These are phyloP conservation scores for Penicillium maclennaniae DNA, from an alignment of 495 filamentous ascomycete species.

Conservation along the genomic window DNA sequence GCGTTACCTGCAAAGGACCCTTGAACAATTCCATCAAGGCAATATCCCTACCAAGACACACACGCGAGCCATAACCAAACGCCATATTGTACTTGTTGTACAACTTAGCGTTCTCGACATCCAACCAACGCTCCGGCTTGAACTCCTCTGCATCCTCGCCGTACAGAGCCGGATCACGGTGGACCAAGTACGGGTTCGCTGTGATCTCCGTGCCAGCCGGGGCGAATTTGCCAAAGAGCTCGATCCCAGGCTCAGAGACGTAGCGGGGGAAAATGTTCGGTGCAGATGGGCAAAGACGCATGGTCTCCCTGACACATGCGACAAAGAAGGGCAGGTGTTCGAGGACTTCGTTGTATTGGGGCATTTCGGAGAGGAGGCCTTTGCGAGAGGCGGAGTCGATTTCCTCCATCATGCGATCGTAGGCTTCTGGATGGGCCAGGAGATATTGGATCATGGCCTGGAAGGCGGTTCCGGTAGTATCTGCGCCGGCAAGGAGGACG, in stretches of 20 bases:
- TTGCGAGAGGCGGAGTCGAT: slow-evolving; percentile 48
- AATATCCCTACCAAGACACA: slow-evolving; percentile 53
- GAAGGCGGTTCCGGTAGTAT: slow-evolving; percentile 59
- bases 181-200: slow-evolving; percentile 51
- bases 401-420: slow-evolving; percentile 53
- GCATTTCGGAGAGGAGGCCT: slow-evolving; percentile 32
- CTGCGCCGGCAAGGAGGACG: slow-evolving; percentile 59
- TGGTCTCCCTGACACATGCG: slow-evolving; percentile 49
- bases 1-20: slow-evolving; percentile 45
- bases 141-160: slow-evolving; percentile 43
- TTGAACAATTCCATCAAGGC: slow-evolving; percentile 57
- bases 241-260: slow-evolving; percentile 49
- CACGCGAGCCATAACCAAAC: slow-evolving; percentile 52
- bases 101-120: slow-evolving; percentile 37
- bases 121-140: slow-evolving; percentile 41
- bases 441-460: slow-evolving; percentile 52
- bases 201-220: slow-evolving; percentile 58
- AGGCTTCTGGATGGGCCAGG: slow-evolving; percentile 41
- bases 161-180: slow-evolving; percentile 48
- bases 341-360: slow-evolving; percentile 42
- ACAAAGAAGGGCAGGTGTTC: slow-evolving; percentile 46
- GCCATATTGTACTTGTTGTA: slow-evolving; percentile 51
- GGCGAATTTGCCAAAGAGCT: slow-evolving; percentile 48
- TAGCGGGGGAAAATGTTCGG: slow-evolving; percentile 46
- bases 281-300: slow-evolving; percentile 52